Base-by-base conservation (phyloP, 345 rosid species). In the Hibiscus mutabilis region DNA sequence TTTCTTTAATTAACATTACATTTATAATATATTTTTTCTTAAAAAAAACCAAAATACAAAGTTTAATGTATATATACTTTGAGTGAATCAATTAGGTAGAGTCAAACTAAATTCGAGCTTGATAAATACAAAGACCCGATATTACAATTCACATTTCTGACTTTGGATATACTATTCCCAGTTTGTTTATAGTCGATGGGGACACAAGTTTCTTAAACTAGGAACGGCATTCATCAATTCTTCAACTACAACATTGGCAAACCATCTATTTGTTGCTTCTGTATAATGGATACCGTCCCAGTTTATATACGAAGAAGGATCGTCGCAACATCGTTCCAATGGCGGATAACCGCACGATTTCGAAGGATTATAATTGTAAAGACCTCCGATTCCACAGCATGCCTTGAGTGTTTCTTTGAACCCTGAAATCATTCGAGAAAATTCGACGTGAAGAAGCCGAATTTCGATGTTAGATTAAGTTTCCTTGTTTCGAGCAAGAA, bases 251-350 rank as follows among this genome's bases (percentile, higher is more conserved):
- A 40, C 29, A 58, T 29, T 24, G 53, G 61, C 56, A 66, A 77
- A 49, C 76, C 58, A 37, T 62, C 64, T 67, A 40, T 80, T 71
- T 0, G 74, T 29, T 12, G 80, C 79, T 68, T 80, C 83, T 0
- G 83, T 80, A 24, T 24, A 79, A 22, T 85, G 89, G 16, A 75
- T 14, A 47, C 89, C 86, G 27, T 85, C 89, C 86, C 90, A 86
- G 64, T 75, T 84, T 6, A n/a, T 15, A 71, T 53, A 80, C 19
- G 72, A 74, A 1, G 76, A 80, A 5, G 86, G 86, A 13, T 61
- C 66, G 4, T 84, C 68, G 13, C 74, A 66, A 19, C 87, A 80
- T 59, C 29, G 40, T 33, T 40, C 61, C n/a, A 66, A 76, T 6
- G 66, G 44, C 59, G 22, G 66, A n/a, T 61, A 18, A 22, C 83